These are phyloP conservation scores for Leishmania arabica DNA, from an alignment of 208 protist species.

Conservation along the genomic window DNA sequence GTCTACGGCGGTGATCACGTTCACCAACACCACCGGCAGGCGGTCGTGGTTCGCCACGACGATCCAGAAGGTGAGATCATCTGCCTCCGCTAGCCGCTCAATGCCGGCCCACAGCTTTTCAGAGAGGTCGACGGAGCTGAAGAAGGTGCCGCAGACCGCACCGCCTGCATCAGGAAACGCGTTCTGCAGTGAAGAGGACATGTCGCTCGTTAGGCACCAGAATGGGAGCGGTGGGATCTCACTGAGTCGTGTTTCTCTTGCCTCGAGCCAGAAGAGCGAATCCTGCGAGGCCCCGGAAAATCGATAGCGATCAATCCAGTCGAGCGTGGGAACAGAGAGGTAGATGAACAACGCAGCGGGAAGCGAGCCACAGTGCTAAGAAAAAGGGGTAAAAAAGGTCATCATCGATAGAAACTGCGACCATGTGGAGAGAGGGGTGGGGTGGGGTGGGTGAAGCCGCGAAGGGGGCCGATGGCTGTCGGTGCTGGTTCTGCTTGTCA, in stretches of 20 bases:
- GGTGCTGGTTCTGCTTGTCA: neutral
- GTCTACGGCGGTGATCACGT: conserved; percentile 60
- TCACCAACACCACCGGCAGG: conserved; percentile 45
- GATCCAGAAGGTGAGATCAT: conserved; percentile 88
- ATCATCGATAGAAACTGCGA: neutral
- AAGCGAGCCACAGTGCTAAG: neutral
- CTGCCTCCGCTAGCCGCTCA: conserved; percentile 52
- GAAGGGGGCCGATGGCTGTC: neutral
- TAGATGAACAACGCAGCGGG: neutral
- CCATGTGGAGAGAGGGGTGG: neutral
- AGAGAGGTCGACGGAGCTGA: conserved; percentile 59
- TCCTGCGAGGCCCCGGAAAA: neutral
- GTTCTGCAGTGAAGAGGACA: conserved; percentile 23
- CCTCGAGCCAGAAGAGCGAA: neutral
- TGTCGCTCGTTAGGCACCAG: neutral
- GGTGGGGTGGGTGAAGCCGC: neutral
- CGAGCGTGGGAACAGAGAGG: neutral
- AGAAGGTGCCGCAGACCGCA: conserved; percentile 65
- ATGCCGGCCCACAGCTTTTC: conserved; percentile 72
- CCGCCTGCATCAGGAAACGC: conserved; percentile 60
- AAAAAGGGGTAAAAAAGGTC: neutral
- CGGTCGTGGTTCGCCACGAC: conserved; percentile 62
- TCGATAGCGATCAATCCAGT: neutral
- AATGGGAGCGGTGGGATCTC: neutral
- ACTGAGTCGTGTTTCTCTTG: neutral